A percentile compares a stretch with the other conserved stretches of the same genome.
phyloP scores from a whole-genome alignment of 345 rosid species.

The Pugionium dolabratum region DNA sequence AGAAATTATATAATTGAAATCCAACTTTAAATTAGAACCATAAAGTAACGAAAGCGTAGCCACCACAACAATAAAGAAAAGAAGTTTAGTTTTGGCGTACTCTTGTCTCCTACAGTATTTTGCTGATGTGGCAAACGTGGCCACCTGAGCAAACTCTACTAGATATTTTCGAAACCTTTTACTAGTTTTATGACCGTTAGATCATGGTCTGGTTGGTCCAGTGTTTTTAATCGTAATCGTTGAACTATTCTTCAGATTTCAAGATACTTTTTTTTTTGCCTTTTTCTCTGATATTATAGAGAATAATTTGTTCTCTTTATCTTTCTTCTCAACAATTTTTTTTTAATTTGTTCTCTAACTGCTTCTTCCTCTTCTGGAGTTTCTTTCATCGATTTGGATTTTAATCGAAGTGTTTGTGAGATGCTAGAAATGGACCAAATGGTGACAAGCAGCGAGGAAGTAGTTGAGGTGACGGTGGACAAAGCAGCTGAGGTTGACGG shows the following conservation, averaged over 20 bases:
- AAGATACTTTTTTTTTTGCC: constrained; percentile 46
- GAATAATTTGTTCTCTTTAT: not conserved
- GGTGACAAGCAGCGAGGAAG: constrained; percentile 37
- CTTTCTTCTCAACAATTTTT: not conserved
- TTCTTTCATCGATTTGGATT: not conserved
- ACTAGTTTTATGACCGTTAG: constrained; percentile 30
- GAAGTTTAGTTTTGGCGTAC: constrained; percentile 27
- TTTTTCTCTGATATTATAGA: constrained; percentile 4
- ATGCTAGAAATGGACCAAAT: constrained; percentile 39
- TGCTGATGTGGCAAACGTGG: constrained; percentile 54
- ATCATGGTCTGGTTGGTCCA: constrained; percentile 32
- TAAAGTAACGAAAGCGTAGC: constrained; percentile 17
- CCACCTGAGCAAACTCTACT: constrained; percentile 40
- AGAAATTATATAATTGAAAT: constrained; percentile 1
- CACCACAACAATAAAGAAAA: constrained; percentile 28
- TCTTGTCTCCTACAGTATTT: constrained; percentile 8
- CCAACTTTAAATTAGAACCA: constrained; percentile 39
- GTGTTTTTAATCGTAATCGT: constrained; percentile 34
- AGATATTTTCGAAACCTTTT: constrained; percentile 47
- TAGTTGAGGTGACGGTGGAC: constrained; percentile 37
- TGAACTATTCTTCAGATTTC: constrained; percentile 28
- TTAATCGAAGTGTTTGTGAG: not conserved
- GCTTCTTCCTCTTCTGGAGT: not conserved
- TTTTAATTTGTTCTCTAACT: constrained; percentile 21
- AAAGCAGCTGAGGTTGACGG: constrained; percentile 22